Percentiles rank a stretch among this genome's conserved stretches.
Conservation (phyloP, 176 grass and related monocot species). For the Raddia distichophylla region DNA sequence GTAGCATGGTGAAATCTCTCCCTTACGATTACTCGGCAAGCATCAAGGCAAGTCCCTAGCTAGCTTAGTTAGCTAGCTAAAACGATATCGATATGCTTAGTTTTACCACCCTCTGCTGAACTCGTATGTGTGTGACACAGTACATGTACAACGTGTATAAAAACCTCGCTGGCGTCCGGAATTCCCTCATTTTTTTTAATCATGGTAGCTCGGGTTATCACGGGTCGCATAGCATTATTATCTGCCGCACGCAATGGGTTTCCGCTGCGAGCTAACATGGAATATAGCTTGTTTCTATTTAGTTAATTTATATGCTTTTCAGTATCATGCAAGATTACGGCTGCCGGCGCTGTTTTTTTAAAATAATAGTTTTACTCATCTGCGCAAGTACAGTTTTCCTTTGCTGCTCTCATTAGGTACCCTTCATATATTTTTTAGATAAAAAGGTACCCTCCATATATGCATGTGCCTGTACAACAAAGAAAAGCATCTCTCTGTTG, state of each 20-base stretch:
- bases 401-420: background rate
- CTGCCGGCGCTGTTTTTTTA: background rate
- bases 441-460: background rate
- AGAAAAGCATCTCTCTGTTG: constrained; percentile 3
- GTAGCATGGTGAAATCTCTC: constrained; percentile 45
- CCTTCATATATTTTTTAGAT: too few relatives aligned
- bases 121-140: background rate
- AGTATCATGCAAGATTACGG: constrained; percentile 32
- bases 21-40: constrained; percentile 74
- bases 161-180: constrained; percentile 11
- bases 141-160: background rate
- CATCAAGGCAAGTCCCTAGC: constrained; percentile 55
- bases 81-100: too few relatives aligned
- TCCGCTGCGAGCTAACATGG: constrained; percentile 31
- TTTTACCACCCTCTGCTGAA: background rate
- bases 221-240: constrained; percentile 24
- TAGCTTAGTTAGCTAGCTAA: too few relatives aligned
- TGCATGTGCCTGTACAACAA: background rate
- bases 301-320: constrained; percentile 36
- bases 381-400: background rate
- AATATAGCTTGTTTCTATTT: constrained; percentile 4
- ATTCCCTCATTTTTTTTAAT: background rate
- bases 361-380: background rate
- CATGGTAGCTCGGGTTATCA: constrained; percentile 7
- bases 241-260: constrained; percentile 36